Evolutionary conservation across 257 asterid genomes (phyloP).

Genomic region (Petunia axillaris): DNA sequence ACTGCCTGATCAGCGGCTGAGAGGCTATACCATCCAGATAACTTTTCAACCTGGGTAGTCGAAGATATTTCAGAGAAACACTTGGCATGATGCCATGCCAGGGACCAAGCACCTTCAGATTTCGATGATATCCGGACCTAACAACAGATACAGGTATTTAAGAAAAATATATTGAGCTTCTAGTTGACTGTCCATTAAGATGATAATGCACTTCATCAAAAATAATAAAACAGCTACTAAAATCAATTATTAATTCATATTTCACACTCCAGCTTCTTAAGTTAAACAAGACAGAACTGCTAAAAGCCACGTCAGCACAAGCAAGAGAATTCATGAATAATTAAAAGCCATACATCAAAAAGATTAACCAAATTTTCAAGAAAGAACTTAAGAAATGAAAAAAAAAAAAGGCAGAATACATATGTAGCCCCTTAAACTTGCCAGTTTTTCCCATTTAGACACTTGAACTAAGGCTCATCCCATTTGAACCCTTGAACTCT

Average conservation of each 20-base stretch:
- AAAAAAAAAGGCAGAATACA: no score
- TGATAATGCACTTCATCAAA: not conserved
- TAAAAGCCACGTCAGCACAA: not conserved
- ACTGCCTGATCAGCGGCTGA: constrained; percentile 57
- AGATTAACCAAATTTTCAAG: not conserved
- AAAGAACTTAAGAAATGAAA: not conserved
- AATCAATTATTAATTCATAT: not conserved
- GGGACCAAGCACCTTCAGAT: constrained; percentile 70
- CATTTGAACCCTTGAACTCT: no score
- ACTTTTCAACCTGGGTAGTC: constrained; percentile 54
- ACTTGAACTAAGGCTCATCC: no score
- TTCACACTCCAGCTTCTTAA: not conserved
- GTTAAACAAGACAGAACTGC: not conserved
- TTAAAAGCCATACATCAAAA: no score
- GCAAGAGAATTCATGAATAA: no score
- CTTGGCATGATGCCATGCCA: constrained; percentile 91
- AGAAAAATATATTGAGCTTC: constrained; percentile 24
- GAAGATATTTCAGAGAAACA: constrained; percentile 72
- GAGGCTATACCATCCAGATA: constrained; percentile 79
- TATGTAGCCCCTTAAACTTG: no score
- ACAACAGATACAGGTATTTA: constrained; percentile 28
- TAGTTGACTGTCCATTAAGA: constrained; percentile 6
- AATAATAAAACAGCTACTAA: not conserved
- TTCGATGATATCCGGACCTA: constrained; percentile 88
- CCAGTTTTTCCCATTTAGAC: no score